These are phyloP conservation scores for Polygonum maritimum DNA, from an alignment of 148 eudicot species.

Conservation along the genomic window DNA sequence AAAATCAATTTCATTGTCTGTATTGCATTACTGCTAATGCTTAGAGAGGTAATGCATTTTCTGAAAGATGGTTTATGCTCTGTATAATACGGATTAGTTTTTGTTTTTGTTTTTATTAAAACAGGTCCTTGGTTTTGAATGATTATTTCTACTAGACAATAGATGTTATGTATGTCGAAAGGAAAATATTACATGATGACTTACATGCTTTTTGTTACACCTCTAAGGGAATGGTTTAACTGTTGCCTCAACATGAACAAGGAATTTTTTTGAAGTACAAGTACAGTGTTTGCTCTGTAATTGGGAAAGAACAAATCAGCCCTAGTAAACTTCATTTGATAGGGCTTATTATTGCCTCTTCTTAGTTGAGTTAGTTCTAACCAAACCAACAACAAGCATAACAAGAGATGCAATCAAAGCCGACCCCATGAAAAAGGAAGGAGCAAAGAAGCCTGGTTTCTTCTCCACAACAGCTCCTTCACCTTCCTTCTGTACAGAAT, in stretches of 20 bases:
- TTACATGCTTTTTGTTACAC: neutral
- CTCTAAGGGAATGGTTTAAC: neutral
- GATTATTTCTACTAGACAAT: neutral
- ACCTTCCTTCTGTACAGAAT: slow-evolving; percentile 11
- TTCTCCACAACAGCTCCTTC: slow-evolving; percentile 1
- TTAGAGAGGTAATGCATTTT: neutral
- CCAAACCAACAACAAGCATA: slow-evolving; percentile 31
- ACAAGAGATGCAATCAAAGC: slow-evolving; percentile 41
- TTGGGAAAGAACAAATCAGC: neutral
- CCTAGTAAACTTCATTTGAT: neutral
- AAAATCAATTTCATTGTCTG: neutral
- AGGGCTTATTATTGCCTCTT: slow-evolving; percentile 7
- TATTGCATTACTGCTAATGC: neutral
- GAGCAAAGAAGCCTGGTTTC: slow-evolving; percentile 21
- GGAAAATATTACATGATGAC: neutral
- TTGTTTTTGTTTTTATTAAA: neutral
- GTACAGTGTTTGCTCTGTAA: neutral
- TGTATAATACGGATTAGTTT: neutral
- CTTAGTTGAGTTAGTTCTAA: slow-evolving; percentile 19
- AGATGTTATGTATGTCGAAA: neutral
- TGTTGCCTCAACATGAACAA: neutral
- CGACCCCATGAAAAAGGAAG: slow-evolving; percentile 47
- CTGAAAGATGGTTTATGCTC: neutral
- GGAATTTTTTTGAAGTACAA: neutral
- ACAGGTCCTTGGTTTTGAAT: neutral